Conservation (phyloP, 140 eudicot genomes). For the Erigeron philadelphicus region DNA sequence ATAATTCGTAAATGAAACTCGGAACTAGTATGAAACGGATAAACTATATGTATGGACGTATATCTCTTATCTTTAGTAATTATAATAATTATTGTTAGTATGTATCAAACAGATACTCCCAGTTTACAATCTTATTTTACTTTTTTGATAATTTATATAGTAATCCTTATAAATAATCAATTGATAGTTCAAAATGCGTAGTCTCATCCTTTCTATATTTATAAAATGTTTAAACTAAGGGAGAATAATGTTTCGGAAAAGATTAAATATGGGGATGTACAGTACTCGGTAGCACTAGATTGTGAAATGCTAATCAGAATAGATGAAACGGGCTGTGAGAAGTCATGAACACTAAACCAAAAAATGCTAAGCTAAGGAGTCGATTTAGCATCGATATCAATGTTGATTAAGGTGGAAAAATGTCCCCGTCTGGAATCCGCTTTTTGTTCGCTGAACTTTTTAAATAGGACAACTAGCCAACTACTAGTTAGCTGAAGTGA, state of each 20-base stretch:
- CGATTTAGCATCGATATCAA: not conserved
- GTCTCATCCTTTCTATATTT: no score
- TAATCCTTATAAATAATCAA: no score
- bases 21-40: not conserved
- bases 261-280: not conserved
- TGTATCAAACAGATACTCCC: no score
- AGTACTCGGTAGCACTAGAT: constrained; percentile 2
- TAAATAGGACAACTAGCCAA: not conserved
- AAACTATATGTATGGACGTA: not conserved
- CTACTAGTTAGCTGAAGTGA: constrained; percentile 16
- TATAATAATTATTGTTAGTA: no score
- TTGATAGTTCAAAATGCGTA: no score
- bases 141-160: no score
- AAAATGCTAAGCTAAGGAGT: not conserved
- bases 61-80: not conserved
- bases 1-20: not conserved
- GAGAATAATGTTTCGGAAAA: not conserved
- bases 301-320: constrained; percentile 5
- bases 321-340: constrained; percentile 7
- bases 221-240: not conserved
- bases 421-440: not conserved
- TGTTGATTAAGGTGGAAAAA: not conserved
- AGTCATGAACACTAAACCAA: not conserved
- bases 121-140: no score
- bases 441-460: not conserved